A percentile compares a stretch with the other conserved stretches of the same genome.
These are phyloP conservation scores for Schizopora paradoxa DNA, from an alignment of 1,284 basidiomycete species.

Conservation along the genomic window DNA sequence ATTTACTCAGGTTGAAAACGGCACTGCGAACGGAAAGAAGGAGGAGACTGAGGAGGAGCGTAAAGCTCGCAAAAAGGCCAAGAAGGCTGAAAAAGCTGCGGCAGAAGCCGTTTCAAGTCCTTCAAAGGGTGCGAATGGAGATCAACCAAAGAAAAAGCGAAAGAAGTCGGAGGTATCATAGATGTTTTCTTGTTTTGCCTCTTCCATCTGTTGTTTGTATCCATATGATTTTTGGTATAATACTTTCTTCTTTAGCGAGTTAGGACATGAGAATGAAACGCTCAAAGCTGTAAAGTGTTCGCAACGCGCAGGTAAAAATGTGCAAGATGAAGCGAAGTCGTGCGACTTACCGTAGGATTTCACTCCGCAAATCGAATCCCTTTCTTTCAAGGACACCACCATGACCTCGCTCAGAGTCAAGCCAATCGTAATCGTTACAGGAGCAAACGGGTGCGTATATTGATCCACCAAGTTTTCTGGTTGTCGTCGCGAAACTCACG, in stretches of 20 bases:
- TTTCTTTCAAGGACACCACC: too few relatives aligned
- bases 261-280: too few relatives aligned
- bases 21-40: conserved; percentile 27
- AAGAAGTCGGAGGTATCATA: conserved; percentile 50
- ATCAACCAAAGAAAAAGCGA: conserved; percentile 72
- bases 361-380: too few relatives aligned
- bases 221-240: neutral
- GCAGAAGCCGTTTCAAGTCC: conserved; percentile 34
- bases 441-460: conserved; percentile 56
- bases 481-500: conserved; percentile 1
- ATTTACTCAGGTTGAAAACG: conserved; percentile 16
- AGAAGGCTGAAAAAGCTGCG: conserved; percentile 65
- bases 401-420: conserved; percentile 18
- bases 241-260: too few relatives aligned
- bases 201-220: too few relatives aligned
- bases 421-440: conserved; percentile 60
- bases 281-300: too few relatives aligned
- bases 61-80: conserved; percentile 67
- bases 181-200: neutral
- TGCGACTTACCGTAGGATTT: too few relatives aligned
- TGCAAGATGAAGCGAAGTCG: too few relatives aligned
- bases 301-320: too few relatives aligned
- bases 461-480: neutral
- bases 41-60: conserved; percentile 68
- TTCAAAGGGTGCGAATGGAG: conserved; percentile 34